These are phyloP conservation scores for Axilococcus clingmanii DNA, from an alignment of 139 green algal species.

Conservation along the genomic window DNA sequence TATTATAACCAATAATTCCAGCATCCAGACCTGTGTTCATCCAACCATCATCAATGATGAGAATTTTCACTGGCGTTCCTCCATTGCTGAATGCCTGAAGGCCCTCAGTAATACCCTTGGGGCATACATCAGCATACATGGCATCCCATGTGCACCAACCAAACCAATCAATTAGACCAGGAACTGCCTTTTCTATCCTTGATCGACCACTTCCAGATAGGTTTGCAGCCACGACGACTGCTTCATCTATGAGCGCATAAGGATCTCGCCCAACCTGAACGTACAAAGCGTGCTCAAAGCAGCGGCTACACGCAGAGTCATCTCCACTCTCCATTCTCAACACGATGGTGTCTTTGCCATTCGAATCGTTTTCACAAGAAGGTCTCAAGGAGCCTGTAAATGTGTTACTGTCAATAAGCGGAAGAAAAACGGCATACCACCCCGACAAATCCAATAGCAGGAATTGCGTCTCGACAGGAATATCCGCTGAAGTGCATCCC, in stretches of 20 bases:
- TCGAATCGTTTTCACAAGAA: not conserved
- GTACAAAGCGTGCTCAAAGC: conserved; percentile 13
- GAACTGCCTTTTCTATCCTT: conserved; percentile 52
- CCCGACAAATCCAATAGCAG: conserved; percentile 63
- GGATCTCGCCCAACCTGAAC: conserved; percentile 31
- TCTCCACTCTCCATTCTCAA: conserved; percentile 64
- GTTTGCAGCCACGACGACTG: conserved; percentile 46
- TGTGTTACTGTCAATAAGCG: conserved; percentile 57
- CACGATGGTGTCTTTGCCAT: conserved; percentile 13
- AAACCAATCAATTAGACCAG: conserved; percentile 76
- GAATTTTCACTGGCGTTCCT: conserved; percentile 37
- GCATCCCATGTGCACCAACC: conserved; percentile 53
- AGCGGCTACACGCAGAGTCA: conserved; percentile 14
- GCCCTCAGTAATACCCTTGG: conserved; percentile 40
- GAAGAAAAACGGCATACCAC: conserved; percentile 49
- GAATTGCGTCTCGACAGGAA: conserved; percentile 86
- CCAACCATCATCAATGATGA: conserved; percentile 69
- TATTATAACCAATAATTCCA: not conserved
- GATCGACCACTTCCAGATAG: conserved; percentile 55
- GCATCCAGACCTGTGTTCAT: conserved; percentile 16
- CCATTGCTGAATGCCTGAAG: conserved; percentile 45
- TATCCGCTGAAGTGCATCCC: conserved; percentile 35
- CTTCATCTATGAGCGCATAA: conserved; percentile 45
- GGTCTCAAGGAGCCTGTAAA: conserved; percentile 42
- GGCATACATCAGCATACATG: not conserved